A percentile compares a stretch with the other conserved stretches of the same genome.
These are phyloP conservation scores for Echites panduratus DNA, from an alignment of 257 asterid species.

Conservation along the genomic window DNA sequence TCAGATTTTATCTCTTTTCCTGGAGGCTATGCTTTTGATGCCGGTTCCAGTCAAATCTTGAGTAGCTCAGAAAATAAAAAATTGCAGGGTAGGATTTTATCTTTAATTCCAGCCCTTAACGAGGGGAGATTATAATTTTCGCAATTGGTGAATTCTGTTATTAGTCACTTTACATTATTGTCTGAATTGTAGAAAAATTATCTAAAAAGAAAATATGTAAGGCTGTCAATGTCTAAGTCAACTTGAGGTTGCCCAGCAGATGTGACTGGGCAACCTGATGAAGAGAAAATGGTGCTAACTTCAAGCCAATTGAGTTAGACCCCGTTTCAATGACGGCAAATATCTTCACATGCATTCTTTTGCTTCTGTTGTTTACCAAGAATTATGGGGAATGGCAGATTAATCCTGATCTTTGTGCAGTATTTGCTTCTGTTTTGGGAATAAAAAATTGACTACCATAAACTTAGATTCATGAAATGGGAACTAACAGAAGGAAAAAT, in stretches of 20 bases:
- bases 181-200: neutral
- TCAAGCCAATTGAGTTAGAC: constrained; percentile 29
- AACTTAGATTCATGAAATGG: neutral
- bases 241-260: constrained; percentile 21
- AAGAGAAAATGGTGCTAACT: constrained; percentile 30
- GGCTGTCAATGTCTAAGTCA: constrained; percentile 7
- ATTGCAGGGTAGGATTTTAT: neutral
- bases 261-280: constrained; percentile 18
- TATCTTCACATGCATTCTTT: constrained; percentile 23
- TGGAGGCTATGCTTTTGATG: too few relatives aligned
- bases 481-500: neutral
- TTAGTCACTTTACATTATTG: neutral
- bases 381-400: constrained; percentile 4
- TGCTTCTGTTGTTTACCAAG: constrained; percentile 19
- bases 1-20: too few relatives aligned
- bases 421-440: neutral
- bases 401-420: neutral
- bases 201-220: neutral
- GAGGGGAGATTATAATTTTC: neutral
- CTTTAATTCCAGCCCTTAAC: neutral
- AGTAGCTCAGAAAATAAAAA: neutral
- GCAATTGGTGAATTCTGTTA: neutral
- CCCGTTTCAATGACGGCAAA: constrained; percentile 25
- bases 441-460: neutral
- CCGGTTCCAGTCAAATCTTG: neutral